Base-by-base conservation (phyloP, 2,329 filamentous ascomycete species). In the Alternaria hordeiaustralica region DNA sequence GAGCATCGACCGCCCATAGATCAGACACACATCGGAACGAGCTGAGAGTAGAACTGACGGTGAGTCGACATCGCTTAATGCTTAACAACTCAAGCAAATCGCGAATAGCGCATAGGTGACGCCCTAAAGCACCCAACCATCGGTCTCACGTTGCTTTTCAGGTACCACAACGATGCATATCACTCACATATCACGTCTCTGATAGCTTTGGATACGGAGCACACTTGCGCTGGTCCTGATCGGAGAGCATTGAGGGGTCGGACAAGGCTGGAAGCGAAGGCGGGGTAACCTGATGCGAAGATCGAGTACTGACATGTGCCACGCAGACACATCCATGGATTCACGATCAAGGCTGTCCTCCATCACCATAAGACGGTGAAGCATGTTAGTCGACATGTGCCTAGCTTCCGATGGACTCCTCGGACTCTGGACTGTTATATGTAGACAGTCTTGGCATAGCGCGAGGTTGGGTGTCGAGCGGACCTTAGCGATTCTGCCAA, bases 401-500 rank as follows among this genome's bases (percentile, higher is more conserved):
- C 28, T 45, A 43, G 33, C 26, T 45, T 47, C 47, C 60, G 30
- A 63, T 63, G 46, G 45, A 56, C 36, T 41, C 36, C 36, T 41
- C 36, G 36, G 51, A 49, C 28, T 58, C 23, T 30, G n/a, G 47
- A 44, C 58, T 47, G 33, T 49, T 45, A 57, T 44, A 62, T 33
- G 33, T 13, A 47, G 30, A 33, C 28, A 28, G 55, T 9, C 63
- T 67, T 64, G 66, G 68, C 66, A 56, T 51, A 63, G 51, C 21
- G 61, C 63, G 58, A 68, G 61, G 65, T 64, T 60, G 66, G 59
- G 59, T 51, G 47, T 58, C 63, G 70, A 72, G 72, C 73, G 68
- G 72, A 58, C 57, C 60, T 63, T 75, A 77, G 73, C 71, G 67
- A 71, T 53, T 50, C 51, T 79, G 77, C 77, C 77, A 79, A 70